Base-by-base conservation (phyloP, 768 basidiomycete species). In the Lentinula boryana region DNA sequence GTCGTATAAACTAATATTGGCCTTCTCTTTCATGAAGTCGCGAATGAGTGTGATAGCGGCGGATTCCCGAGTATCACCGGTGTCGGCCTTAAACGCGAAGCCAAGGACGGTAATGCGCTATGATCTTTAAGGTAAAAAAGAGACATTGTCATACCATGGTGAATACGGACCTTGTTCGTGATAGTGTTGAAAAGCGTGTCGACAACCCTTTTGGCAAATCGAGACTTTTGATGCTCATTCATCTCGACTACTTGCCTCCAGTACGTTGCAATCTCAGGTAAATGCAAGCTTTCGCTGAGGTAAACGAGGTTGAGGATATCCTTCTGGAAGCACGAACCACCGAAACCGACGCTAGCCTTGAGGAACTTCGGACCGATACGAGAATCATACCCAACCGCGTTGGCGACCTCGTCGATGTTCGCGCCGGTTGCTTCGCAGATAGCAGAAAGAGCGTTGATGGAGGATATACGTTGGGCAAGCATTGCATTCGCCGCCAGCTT, bases 401-500 rank as follows among this genome's bases (percentile, higher is more conserved):
- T 81, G 0, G 96, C 88, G 61, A 98, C 96, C 76, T 98, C 97
- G 73, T 98, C 95, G 62, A 99, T 93, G 81, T 95, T 97, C 59
- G 97, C 97, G 49, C 97, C 97, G 4, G 97, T 99, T 13, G 93
- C 95, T 75, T 98, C 97, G 73, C 97, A 98, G 70, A 99, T 96
- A 51, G 97, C 97, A 43, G 95, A 97, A 32, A 99, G 88, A 13
- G 97, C 94, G 71, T 98, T 99, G 80, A 98, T 81, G 60, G 95
- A 97, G 8, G 96, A 98, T 73, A 99, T 99, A 63, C 97, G 91
- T 74, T 99, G 97, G 7, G 97, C 97, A 62, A 99, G 88, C 94
- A 99, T 95, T 61, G 97, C 97, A 72, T 99, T 99, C 58, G 97
- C 97, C 9, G 97, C 97, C 63, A 99, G 86, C 80, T 99, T 99